Evolutionary conservation across 2,329 filamentous ascomycete genomes (phyloP).

Genomic region (Bipolaris zeicola): DNA sequence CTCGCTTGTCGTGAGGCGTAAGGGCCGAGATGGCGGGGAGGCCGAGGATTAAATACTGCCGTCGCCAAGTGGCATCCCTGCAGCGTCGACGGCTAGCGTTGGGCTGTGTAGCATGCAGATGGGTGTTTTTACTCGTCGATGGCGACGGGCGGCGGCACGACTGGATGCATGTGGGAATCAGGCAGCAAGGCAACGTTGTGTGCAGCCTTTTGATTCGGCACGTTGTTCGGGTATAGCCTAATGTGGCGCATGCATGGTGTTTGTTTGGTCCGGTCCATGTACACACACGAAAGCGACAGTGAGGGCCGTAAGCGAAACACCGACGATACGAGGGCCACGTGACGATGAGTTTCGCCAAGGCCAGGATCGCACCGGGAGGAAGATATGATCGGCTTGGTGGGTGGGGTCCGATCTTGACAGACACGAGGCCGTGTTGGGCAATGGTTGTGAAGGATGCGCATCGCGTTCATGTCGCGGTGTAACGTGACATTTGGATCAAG

Average conservation of each 20-base stretch:
- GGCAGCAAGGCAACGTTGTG: slow-evolving; percentile 31
- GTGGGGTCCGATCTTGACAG: background rate
- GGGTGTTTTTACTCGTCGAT: slow-evolving; percentile 37
- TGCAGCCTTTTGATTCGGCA: slow-evolving; percentile 22
- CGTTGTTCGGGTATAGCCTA: slow-evolving; percentile 26
- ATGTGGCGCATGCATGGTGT: slow-evolving; percentile 19
- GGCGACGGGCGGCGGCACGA: slow-evolving; percentile 17
- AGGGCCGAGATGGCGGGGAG: slow-evolving; percentile 34
- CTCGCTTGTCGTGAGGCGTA: slow-evolving; percentile 50
- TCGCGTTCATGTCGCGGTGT: slow-evolving; percentile 19
- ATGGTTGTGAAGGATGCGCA: slow-evolving; percentile 1
- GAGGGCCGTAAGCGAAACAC: slow-evolving; percentile 12
- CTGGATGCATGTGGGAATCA: slow-evolving; percentile 21
- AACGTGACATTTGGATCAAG: slow-evolving; percentile 13
- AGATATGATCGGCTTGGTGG: background rate
- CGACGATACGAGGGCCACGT: slow-evolving; percentile 19
- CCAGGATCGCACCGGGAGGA: background rate
- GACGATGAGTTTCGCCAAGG: slow-evolving; percentile 6
- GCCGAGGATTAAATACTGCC: slow-evolving; percentile 38
- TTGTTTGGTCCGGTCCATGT: background rate
- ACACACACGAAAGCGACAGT: no score
- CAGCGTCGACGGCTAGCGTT: slow-evolving; percentile 32
- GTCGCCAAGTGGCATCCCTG: slow-evolving; percentile 39
- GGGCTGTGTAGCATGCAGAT: slow-evolving; percentile 36
- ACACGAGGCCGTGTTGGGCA: slow-evolving; percentile 1